Evolutionary conservation across 2,329 filamentous ascomycete species (phyloP).

Genomic region (Pseudocercospora fuligena): DNA sequence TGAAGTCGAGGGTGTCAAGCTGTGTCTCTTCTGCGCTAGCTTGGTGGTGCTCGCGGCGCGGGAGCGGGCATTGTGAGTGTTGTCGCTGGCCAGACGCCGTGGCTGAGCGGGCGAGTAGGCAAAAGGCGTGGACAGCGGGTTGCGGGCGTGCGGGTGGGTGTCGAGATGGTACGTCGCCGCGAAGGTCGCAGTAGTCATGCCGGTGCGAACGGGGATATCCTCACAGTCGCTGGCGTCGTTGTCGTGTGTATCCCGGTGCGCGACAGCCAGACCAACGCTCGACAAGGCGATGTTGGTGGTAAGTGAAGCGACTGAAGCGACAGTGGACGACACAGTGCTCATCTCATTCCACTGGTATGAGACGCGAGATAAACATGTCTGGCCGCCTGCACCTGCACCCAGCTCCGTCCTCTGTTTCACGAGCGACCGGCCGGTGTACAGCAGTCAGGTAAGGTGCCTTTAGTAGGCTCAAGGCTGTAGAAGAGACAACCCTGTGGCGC

Average conservation of each 20-base stretch:
- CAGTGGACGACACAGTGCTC: constrained; percentile 11
- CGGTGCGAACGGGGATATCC: constrained; percentile 10
- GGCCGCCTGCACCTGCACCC: constrained; percentile 9
- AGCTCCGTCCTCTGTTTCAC: constrained; percentile 19
- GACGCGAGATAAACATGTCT: constrained; percentile 4
- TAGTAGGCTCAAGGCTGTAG: constrained; percentile 8
- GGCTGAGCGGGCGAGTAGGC: constrained; percentile 13
- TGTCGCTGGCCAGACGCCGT: constrained; percentile 23
- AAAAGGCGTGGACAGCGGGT: constrained; percentile 13
- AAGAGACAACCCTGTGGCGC: constrained; percentile 10
- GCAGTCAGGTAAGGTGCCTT: neutral
- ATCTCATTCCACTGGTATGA: constrained; percentile 22
- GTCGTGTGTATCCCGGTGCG: constrained; percentile 5
- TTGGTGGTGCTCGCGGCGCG: constrained; percentile 18
- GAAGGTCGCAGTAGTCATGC: constrained; percentile 7
- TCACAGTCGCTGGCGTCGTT: constrained; percentile 43
- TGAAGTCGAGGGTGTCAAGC: constrained; percentile 7
- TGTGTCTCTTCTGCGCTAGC: constrained; percentile 6
- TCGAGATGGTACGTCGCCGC: constrained; percentile 15
- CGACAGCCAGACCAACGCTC: constrained; percentile 54
- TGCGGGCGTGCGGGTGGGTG: constrained; percentile 2
- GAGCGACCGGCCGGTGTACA: constrained; percentile 12
- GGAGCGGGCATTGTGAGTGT: constrained; percentile 19
- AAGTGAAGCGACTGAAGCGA: constrained; percentile 60
- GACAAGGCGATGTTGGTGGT: constrained; percentile 64